Conservation (phyloP, 345 rosid genomes). For the Atalantia buxifolia region DNA sequence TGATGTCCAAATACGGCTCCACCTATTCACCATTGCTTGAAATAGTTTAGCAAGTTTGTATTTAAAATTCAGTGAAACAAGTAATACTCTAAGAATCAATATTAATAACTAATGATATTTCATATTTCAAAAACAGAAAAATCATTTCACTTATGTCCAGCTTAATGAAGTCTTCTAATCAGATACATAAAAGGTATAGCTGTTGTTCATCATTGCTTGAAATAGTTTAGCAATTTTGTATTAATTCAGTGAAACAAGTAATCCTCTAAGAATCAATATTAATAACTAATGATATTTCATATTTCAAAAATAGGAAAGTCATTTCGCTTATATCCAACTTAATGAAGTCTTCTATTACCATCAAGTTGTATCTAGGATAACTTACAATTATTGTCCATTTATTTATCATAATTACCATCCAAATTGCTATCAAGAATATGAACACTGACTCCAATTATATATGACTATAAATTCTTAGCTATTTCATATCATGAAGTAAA, state of each 20-base stretch:
- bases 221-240: slow-evolving; percentile 3
- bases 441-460: neutral
- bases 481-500: too few species aligned
- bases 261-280: neutral
- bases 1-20: slow-evolving; percentile 83
- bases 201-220: neutral
- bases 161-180: neutral
- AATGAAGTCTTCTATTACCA: neutral
- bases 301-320: neutral
- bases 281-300: neutral
- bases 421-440: neutral
- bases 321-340: neutral
- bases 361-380: neutral
- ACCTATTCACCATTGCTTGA: slow-evolving; percentile 32
- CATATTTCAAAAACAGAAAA: neutral
- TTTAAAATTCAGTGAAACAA: neutral
- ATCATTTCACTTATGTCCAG: neutral
- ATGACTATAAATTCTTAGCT: neutral
- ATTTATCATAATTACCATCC: neutral
- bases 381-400: neutral
- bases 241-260: neutral
- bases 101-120: neutral
- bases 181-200: neutral
- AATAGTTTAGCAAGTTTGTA: slow-evolving; percentile 1
- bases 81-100: neutral